Evolutionary conservation across 2,329 filamentous ascomycete genomes (phyloP), one percentile per base, ranked within the genome.

Genomic region (Pyricularia pennisetigena): DNA sequence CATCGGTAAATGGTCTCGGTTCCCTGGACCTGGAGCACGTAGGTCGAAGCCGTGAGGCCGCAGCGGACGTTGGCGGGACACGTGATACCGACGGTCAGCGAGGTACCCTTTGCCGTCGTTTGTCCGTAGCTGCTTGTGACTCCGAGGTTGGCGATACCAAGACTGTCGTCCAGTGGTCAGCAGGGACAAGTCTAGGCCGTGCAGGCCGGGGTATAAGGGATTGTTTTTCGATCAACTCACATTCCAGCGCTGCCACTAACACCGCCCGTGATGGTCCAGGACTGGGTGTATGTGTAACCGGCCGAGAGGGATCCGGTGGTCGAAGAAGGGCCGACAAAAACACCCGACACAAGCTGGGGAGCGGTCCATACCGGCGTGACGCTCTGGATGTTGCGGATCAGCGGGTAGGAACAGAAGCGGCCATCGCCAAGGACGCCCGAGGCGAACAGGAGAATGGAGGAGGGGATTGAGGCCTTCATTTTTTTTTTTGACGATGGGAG

Each of bases 31-130:
- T 65, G 16, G 12, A 65, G 64, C 14, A 65, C 64, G 64, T 65
- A 65, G 64, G 66, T 66, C 1, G 69, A 35, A 2, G 69, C 59
- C 3, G 68, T 69, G 32, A 71, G 32, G 9, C 68, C 69, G 26
- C 69, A 69, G 26, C 69, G 69, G 3, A 69, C 64, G 29, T 70
- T 70, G 64, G 35, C 64, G 23, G 64, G 64, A 28, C 64, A 65
- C 35, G 64, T 28, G 35, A 65, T 54, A 10, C 64, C 41, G 32
- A 65, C 64, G 23, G 64, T 65, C 32, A 65, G 24, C 2, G 64
- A 65, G 7, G 35, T 49, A 4, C 64, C 64, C 64, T 54, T 14
- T 35, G 64, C 64, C 12, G 64, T 65, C 3, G 64, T 65, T 32
- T 28, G n/a, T 41, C 64, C 64, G 24, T 65, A 65, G 28, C 32